Percentiles rank a stretch among this genome's conserved stretches.
These are phyloP conservation scores for Trichosporon coremiiforme DNA, from an alignment of 1,284 basidiomycete species.

Conservation along the genomic window DNA sequence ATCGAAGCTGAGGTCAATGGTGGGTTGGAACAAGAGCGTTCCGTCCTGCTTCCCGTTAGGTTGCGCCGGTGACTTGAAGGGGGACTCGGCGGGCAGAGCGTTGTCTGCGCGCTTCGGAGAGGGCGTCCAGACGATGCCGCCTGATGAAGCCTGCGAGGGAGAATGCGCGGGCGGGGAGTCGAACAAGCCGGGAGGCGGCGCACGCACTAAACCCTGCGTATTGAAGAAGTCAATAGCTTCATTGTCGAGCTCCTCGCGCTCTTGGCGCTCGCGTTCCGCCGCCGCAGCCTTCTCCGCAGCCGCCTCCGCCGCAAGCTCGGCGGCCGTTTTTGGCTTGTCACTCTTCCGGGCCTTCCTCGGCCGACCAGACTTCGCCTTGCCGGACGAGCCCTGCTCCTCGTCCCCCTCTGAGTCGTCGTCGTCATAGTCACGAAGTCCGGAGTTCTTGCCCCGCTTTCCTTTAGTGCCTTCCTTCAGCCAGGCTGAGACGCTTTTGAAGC, in stretches of 20 bases:
- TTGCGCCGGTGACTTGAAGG: not conserved
- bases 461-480: conserved; percentile 40
- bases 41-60: not conserved
- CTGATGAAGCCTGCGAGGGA: not conserved
- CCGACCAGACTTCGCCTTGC: not conserved
- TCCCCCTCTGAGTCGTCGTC: conserved; percentile 31
- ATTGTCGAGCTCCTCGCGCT: conserved; percentile 28
- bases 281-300: conserved; percentile 18
- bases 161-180: conserved; percentile 2
- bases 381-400: conserved; percentile 22
- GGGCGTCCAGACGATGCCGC: conserved; percentile 25
- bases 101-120: conserved; percentile 26
- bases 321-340: conserved; percentile 9
- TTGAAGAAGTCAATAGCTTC: conserved; percentile 48
- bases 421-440: conserved; percentile 28
- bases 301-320: conserved; percentile 5
- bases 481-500: conserved; percentile 53
- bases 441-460: conserved; percentile 27
- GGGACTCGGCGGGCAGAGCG: not conserved
- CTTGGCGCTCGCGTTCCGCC: conserved; percentile 14
- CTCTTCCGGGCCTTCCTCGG: conserved; percentile 24
- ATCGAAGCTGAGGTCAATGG: conserved; percentile 36
- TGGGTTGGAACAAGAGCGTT: not conserved
- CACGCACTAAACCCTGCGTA: conserved; percentile 34
- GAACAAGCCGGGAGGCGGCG: conserved; percentile 20